These are phyloP conservation scores for Globisporangium paddicum DNA, from an alignment of 352 stramenopile species.

Conservation along the genomic window DNA sequence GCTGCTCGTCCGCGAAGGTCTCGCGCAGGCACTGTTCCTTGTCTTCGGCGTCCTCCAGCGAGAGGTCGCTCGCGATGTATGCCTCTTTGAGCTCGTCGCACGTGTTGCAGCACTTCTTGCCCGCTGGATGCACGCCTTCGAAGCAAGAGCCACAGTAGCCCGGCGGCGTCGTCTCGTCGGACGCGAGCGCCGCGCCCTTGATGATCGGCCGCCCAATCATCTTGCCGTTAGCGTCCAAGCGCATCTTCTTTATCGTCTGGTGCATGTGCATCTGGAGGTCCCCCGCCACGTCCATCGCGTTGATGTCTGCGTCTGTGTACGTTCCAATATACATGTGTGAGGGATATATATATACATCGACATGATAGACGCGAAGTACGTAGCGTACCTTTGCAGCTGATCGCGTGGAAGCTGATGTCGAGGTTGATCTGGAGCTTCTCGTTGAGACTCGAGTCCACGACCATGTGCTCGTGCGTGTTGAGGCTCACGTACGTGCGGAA, in stretches of 20 bases:
- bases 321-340: not conserved
- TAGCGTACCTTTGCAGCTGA: conserved; percentile 87
- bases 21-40: conserved; percentile 82
- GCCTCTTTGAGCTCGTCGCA: conserved; percentile 84
- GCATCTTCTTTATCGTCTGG: conserved; percentile 93
- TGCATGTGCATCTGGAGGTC: conserved; percentile 97
- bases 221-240: conserved; percentile 73
- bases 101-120: conserved; percentile 77
- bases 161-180: conserved; percentile 44
- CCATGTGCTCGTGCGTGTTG: conserved; percentile 91
- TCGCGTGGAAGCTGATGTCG: conserved; percentile 96
- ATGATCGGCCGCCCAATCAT: conserved; percentile 54
- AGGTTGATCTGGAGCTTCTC: conserved; percentile 96
- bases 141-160: conserved; percentile 97
- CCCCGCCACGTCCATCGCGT: conserved; percentile 98
- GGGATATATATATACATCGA: not conserved
- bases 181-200: conserved; percentile 24
- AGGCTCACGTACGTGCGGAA: conserved; percentile 74
- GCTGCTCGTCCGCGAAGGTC: conserved; percentile 49
- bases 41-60: conserved; percentile 67
- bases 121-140: conserved; percentile 67
- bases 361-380: not conserved
- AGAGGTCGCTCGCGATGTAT: conserved; percentile 66
- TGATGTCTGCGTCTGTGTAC: conserved; percentile 92
- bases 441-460: conserved; percentile 93